These are phyloP conservation scores for Paecilomyces sp. DNA, from an alignment of 2,329 filamentous ascomycete species.

Conservation along the genomic window DNA sequence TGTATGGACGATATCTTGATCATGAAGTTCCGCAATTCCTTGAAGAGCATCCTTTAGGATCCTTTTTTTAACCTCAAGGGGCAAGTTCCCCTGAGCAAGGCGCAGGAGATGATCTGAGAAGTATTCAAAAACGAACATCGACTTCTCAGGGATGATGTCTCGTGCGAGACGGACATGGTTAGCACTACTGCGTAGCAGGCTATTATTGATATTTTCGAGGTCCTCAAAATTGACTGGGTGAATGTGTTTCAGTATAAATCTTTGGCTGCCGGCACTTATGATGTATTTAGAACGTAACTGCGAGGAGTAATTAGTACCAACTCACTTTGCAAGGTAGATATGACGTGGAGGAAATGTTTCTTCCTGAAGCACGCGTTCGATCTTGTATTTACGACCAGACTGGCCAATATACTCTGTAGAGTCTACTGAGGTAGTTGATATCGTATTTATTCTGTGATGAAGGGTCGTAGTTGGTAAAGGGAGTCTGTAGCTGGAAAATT, in stretches of 20 bases:
- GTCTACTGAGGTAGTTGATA: constrained; percentile 3
- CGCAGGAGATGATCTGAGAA: constrained; percentile 37
- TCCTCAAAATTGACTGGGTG: constrained; percentile 9
- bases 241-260: constrained; percentile 12
- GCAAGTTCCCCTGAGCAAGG: constrained; percentile 34
- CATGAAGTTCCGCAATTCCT: constrained; percentile 29
- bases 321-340: constrained; percentile 11
- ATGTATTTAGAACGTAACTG: constrained; percentile 6
- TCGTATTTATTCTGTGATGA: constrained; percentile 9
- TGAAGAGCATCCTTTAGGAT: constrained; percentile 38
- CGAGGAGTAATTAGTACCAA: background rate
- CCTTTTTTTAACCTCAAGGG: constrained; percentile 30
- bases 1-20: constrained; percentile 26
- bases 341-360: constrained; percentile 8
- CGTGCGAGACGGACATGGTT: constrained; percentile 28
- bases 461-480: constrained; percentile 4
- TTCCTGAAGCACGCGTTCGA: constrained; percentile 12
- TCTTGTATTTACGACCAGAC: constrained; percentile 12
- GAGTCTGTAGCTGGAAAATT: background rate
- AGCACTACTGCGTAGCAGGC: constrained; percentile 6
- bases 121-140: constrained; percentile 42
- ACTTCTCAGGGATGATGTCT: constrained; percentile 38
- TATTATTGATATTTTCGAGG: constrained; percentile 10
- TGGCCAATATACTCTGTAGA: constrained; percentile 8
- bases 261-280: constrained; percentile 8